phyloP scores from a whole-genome alignment of 352 stramenopile genomes.

The Globisporangium camurandrum region DNA sequence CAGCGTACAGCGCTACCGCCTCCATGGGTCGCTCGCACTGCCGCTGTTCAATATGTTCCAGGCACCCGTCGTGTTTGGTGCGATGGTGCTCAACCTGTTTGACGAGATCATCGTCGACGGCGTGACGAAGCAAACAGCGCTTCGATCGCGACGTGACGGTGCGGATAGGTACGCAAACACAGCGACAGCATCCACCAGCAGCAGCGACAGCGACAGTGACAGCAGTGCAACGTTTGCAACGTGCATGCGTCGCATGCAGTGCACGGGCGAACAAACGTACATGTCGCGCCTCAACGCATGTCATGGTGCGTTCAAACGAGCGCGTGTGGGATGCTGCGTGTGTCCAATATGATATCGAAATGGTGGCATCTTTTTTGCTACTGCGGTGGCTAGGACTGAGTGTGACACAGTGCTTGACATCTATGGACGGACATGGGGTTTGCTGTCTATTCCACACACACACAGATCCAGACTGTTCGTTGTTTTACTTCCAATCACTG shows the following conservation, averaged over 20 bases:
- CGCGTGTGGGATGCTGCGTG: too few relatives aligned
- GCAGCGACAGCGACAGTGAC: neutral
- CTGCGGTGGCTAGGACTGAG: too few relatives aligned
- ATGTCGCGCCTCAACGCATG: slow-evolving; percentile 32
- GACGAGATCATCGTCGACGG: slow-evolving; percentile 38
- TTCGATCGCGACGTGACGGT: slow-evolving; percentile 4
- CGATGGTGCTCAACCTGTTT: slow-evolving; percentile 43
- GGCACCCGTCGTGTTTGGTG: slow-evolving; percentile 46
- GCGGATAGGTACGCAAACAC: neutral
- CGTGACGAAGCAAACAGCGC: slow-evolving; percentile 23
- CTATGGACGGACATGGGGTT: too few relatives aligned
- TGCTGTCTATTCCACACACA: neutral
- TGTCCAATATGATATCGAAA: too few relatives aligned
- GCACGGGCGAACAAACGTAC: slow-evolving; percentile 37
- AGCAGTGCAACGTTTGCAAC: slow-evolving; percentile 3
- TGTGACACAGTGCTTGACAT: too few relatives aligned
- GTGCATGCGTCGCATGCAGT: slow-evolving; percentile 16
- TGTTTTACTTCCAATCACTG: slow-evolving; percentile 59
- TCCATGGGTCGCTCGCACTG: slow-evolving; percentile 38
- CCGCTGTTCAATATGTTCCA: slow-evolving; percentile 70
- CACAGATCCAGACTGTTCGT: slow-evolving; percentile 49
- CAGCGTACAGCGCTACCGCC: slow-evolving; percentile 33
- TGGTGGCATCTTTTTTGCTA: too few relatives aligned
- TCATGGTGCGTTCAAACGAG: slow-evolving; percentile 20
- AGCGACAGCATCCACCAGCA: neutral